A percentile compares a stretch with the other conserved stretches of the same genome.
These are phyloP conservation scores for Hypomontagnella submonticulosa DNA, from an alignment of 495 filamentous ascomycete genomes.

Conservation along the genomic window DNA sequence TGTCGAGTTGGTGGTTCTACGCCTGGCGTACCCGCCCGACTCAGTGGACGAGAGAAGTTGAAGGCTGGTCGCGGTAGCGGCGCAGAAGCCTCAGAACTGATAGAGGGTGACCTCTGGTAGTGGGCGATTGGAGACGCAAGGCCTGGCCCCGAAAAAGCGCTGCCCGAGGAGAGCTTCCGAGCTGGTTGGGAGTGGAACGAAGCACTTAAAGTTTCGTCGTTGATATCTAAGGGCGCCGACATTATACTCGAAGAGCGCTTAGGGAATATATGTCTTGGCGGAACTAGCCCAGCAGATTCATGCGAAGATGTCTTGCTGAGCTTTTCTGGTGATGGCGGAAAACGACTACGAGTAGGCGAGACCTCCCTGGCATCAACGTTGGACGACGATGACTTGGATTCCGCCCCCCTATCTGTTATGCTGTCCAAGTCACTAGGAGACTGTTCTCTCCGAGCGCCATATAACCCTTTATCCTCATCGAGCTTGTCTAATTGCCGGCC, in stretches of 20 bases:
- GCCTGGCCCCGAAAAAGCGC: constrained; percentile 51
- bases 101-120: constrained; percentile 78
- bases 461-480: constrained; percentile 48
- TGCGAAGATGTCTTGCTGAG: constrained; percentile 52
- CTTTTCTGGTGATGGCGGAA: constrained; percentile 53
- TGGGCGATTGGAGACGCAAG: constrained; percentile 67
- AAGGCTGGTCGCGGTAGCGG: constrained; percentile 76
- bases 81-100: constrained; percentile 77
- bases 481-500: constrained; percentile 47
- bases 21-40: constrained; percentile 76
- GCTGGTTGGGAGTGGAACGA: constrained; percentile 58
- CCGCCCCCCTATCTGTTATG: constrained; percentile 16
- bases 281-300: constrained; percentile 53
- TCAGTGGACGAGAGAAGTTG: constrained; percentile 93
- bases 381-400: constrained; percentile 15
- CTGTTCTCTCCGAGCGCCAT: constrained; percentile 56
- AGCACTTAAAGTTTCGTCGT: constrained; percentile 53
- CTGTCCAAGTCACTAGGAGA: constrained; percentile 52
- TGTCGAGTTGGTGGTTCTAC: constrained; percentile 68
- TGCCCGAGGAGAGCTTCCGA: constrained; percentile 73
- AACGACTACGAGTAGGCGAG: constrained; percentile 38
- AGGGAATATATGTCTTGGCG: constrained; percentile 58
- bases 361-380: constrained; percentile 13
- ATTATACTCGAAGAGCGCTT: constrained; percentile 60
- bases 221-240: constrained; percentile 55